These are phyloP conservation scores for Alternaria sp. DNA, from an alignment of 2,329 filamentous ascomycete species.

Conservation along the genomic window DNA sequence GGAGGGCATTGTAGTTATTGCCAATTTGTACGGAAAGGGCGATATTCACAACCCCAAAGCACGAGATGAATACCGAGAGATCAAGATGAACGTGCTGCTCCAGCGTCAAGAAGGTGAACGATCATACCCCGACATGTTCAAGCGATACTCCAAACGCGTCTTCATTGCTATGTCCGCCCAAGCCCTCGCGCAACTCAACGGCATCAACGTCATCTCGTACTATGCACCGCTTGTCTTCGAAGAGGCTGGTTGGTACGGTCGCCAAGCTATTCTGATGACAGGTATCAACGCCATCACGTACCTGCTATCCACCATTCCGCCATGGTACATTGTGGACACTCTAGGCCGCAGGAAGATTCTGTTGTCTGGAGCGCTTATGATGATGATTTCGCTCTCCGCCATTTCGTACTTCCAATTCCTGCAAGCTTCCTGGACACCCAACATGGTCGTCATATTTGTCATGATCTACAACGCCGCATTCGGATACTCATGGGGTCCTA, in stretches of 20 bases:
- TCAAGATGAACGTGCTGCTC: conserved; percentile 96
- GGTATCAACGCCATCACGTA: conserved; percentile 95
- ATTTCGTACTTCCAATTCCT: conserved; percentile 97
- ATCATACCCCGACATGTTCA: conserved; percentile 93
- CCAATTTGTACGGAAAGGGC: conserved; percentile 93
- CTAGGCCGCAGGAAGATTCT: conserved; percentile 91
- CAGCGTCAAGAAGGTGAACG: conserved; percentile 95
- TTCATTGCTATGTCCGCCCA: conserved; percentile 99
- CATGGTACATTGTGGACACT: conserved; percentile 95
- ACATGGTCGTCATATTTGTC: conserved; percentile 89
- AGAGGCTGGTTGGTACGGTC: conserved; percentile 93
- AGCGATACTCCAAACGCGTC: conserved; percentile 86
- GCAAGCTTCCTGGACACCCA: conserved; percentile 79
- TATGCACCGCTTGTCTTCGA: conserved; percentile 97
- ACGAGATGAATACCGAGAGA: conserved; percentile 95
- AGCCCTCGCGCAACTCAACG: conserved; percentile 93
- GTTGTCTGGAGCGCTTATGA: conserved; percentile 86
- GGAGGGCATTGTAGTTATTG: conserved; percentile 97
- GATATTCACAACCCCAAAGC: conserved; percentile 95
- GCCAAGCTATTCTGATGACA: conserved; percentile 93
- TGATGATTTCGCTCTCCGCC: conserved; percentile 85
- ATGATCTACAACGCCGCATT: conserved; percentile 99
- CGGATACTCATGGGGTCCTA: conserved; percentile 96
- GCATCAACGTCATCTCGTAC: conserved; percentile 99
- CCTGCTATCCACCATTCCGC: conserved; percentile 88